Base-by-base conservation (phyloP, 305 asterid genomes). In the Ilex paraguariensis region DNA sequence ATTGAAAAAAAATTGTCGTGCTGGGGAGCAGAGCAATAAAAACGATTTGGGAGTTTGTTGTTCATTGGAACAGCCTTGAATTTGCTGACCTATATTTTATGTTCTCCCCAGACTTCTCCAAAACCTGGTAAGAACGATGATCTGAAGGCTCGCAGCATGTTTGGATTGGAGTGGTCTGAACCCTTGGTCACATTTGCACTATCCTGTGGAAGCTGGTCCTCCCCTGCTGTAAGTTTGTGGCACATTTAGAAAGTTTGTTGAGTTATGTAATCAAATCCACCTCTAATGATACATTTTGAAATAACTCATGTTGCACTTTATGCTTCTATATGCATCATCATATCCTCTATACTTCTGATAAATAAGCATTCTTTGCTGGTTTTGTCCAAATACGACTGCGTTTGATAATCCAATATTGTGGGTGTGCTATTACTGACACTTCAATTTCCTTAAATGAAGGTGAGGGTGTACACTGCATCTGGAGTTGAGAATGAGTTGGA, bases 151-250 rank as follows among this genome's bases (percentile, higher is more conserved):
- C 78, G 77, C 60, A 69, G 66, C 59, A 69, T 75, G 15, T 79
- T 84, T 42, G 91, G 97, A 31, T 71, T 90, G 81, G 96, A 88
- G 67, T 88, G 95, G 95, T 82, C 95, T 3, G 97, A 91, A 72
- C 96, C 97, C 61, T 67, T 88, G 14, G 91, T 91, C 77, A 88
- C 96, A 67, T 91, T 91, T 65, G 95, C 94, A 32, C 96, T 91
- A 16, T 66, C 91, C 45, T 86, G 96, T 57, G 97, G 97, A 66
- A 84, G 94, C 72, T 83, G 93, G 94, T 91, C 97, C 60, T 91
- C 95, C 52, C 97, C 97, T 46, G 95, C 95, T 59, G 97, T 91
- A 84, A 86, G 96, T 73, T 58, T 44, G 48, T 49, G 16, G 12
- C 48, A 17, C 31, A 56, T 51, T 57, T 36, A 36, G 42, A 8